A percentile compares a stretch with the other conserved stretches of the same genome.
phyloP scores from a whole-genome alignment of 768 basidiomycete species.

The Psilocybe subaeruginosa region DNA sequence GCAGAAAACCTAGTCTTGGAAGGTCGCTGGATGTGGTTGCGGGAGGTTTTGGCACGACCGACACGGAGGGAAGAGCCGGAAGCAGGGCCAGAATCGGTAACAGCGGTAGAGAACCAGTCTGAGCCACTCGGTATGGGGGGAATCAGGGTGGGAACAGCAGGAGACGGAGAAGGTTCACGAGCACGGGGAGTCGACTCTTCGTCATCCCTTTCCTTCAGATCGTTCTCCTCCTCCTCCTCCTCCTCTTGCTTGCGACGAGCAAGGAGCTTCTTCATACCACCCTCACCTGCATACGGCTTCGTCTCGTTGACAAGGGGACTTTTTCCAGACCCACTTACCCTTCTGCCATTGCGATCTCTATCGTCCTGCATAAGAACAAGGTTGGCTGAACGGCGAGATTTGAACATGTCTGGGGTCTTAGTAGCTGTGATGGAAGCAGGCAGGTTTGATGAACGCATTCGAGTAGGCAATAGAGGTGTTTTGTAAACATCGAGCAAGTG shows the following conservation, averaged over 20 bases:
- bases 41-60: conserved; percentile 57
- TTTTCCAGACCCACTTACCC: conserved; percentile 39
- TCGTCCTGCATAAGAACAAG: conserved; percentile 67
- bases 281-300: conserved; percentile 80
- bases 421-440: conserved; percentile 35
- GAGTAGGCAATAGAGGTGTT: conserved; percentile 74
- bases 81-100: conserved; percentile 26
- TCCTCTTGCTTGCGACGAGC: conserved; percentile 63
- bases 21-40: conserved; percentile 62
- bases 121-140: conserved; percentile 23
- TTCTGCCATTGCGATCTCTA: conserved; percentile 51
- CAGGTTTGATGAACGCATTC: conserved; percentile 43
- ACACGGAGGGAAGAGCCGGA: conserved; percentile 64
- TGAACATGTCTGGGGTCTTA: conserved; percentile 64
- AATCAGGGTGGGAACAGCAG: conserved; percentile 16
- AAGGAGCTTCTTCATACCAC: conserved; percentile 78
- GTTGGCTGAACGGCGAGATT: conserved; percentile 45
- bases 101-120: conserved; percentile 36
- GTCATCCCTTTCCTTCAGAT: conserved; percentile 23
- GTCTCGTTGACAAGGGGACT: conserved; percentile 50
- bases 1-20: conserved; percentile 68
- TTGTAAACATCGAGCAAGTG: conserved; percentile 79
- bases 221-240: conserved; percentile 45
- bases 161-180: conserved; percentile 18
- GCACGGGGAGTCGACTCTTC: conserved; percentile 8